Evolutionary conservation across 768 basidiomycete species (phyloP).

Genomic region (Xanthoconium purpureum): DNA sequence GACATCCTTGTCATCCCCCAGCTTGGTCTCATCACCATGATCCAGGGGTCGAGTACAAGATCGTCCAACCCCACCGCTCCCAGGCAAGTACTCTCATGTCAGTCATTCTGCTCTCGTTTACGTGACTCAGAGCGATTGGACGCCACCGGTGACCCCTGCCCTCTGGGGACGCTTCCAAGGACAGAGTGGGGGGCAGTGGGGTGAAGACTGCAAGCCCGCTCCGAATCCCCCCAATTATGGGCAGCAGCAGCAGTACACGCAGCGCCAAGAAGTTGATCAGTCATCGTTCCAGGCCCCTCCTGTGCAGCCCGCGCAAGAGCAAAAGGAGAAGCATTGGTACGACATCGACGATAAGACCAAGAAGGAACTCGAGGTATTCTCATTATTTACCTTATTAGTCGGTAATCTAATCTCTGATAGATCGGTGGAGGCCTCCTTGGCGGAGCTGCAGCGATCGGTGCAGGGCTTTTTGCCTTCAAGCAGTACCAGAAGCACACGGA

Average conservation of each 20-base stretch:
- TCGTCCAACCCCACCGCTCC: conserved; percentile 68
- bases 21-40: conserved; percentile 8
- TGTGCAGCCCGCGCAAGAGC: conserved; percentile 36
- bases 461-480: conserved; percentile 50
- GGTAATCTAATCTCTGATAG: conserved; percentile 34
- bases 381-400: neutral
- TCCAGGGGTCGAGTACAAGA: conserved; percentile 55
- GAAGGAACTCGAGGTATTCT: conserved; percentile 52
- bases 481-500: conserved; percentile 55
- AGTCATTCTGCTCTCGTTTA: conserved; percentile 3
- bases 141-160: conserved; percentile 57
- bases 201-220: conserved; percentile 14
- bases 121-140: conserved; percentile 57
- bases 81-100: conserved; percentile 43
- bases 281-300: conserved; percentile 14
- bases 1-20: neutral
- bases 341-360: conserved; percentile 59
- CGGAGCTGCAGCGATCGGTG: conserved; percentile 51
- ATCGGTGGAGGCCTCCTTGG: conserved; percentile 62
- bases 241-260: conserved; percentile 28
- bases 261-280: conserved; percentile 28
- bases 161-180: conserved; percentile 60
- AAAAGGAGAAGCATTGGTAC: conserved; percentile 54
- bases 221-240: conserved; percentile 2
- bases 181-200: conserved; percentile 17